Percentiles rank a stretch among this genome's conserved stretches.
phyloP scores from a whole-genome alignment of 192 early-diverging fungal species.

The Umbelopsis sp. region DNA sequence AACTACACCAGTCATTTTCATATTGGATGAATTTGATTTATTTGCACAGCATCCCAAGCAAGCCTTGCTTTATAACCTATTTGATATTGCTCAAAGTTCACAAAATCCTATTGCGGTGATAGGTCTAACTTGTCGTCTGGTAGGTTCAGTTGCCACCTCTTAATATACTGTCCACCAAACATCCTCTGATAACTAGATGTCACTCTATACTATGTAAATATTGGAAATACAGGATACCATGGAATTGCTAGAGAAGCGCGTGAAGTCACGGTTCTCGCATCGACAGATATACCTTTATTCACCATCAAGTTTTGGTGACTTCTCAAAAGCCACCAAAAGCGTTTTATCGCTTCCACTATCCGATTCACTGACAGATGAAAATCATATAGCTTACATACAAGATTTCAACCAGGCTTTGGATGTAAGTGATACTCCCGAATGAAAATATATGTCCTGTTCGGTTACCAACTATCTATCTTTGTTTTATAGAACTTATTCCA shows the following conservation, averaged over 20 bases:
- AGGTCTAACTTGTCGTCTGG: slow-evolving; percentile 78
- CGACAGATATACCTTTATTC: slow-evolving; percentile 76
- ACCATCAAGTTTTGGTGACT: slow-evolving; percentile 55
- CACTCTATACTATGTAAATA: too few relatives aligned
- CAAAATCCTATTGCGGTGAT: slow-evolving; percentile 86
- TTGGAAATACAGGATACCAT: slow-evolving; percentile 66
- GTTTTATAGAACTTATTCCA: slow-evolving; percentile 45
- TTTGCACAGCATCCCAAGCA: slow-evolving; percentile 94
- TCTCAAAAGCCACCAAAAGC: slow-evolving; percentile 54
- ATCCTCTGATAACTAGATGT: too few relatives aligned
- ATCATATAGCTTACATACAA: slow-evolving; percentile 36
- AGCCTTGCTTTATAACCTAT: slow-evolving; percentile 89
- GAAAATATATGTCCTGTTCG: not conserved
- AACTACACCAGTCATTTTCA: slow-evolving; percentile 76
- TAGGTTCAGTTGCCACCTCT: slow-evolving; percentile 21
- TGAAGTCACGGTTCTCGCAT: slow-evolving; percentile 93
- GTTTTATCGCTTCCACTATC: slow-evolving; percentile 44
- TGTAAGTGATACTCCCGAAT: slow-evolving; percentile 25
- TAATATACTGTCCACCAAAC: too few relatives aligned
- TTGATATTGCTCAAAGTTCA: slow-evolving; percentile 86
- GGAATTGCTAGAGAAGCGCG: slow-evolving; percentile 88
- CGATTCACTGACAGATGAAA: slow-evolving; percentile 7
- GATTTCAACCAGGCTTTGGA: slow-evolving; percentile 56
- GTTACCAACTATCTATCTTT: not conserved
- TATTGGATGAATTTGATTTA: slow-evolving; percentile 93